Percentiles rank a stretch among this genome's conserved stretches.
These are phyloP conservation scores for Candida easanensis DNA, from an alignment of 805 yeast species.

Conservation along the genomic window DNA sequence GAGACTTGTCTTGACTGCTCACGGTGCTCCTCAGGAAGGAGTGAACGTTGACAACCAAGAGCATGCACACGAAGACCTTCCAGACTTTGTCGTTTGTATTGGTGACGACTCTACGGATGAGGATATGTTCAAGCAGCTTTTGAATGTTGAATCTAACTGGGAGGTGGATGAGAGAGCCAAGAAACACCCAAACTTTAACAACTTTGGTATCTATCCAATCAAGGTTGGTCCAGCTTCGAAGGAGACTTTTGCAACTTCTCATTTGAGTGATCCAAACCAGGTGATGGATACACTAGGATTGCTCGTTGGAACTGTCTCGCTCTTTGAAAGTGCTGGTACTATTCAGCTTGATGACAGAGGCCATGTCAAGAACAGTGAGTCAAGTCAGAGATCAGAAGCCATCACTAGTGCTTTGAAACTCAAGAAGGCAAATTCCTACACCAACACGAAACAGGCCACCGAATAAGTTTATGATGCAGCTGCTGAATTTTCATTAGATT, in stretches of 20 bases:
- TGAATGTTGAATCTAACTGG: slow-evolving; percentile 59
- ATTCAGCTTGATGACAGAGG: slow-evolving; percentile 78
- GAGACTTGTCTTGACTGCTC: slow-evolving; percentile 63
- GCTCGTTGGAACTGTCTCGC: slow-evolving; percentile 72
- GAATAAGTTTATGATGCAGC: not conserved
- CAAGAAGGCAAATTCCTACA: slow-evolving; percentile 18
- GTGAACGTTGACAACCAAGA: slow-evolving; percentile 31
- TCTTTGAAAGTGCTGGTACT: slow-evolving; percentile 76
- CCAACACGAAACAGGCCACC: not conserved
- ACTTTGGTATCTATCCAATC: slow-evolving; percentile 74
- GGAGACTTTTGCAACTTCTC: slow-evolving; percentile 80
- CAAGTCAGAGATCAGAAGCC: slow-evolving; percentile 36
- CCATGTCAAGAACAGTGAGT: slow-evolving; percentile 47
- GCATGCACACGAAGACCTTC: slow-evolving; percentile 44
- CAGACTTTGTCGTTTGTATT: slow-evolving; percentile 83
- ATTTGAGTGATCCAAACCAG: slow-evolving; percentile 77
- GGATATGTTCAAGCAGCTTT: slow-evolving; percentile 87
- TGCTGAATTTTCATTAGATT: not conserved
- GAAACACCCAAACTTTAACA: slow-evolving; percentile 34
- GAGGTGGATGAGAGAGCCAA: slow-evolving; percentile 26
- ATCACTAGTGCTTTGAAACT: slow-evolving; percentile 20
- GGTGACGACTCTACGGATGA: slow-evolving; percentile 98
- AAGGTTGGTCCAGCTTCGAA: slow-evolving; percentile 93
- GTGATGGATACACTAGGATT: slow-evolving; percentile 83
- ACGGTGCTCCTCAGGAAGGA: slow-evolving; percentile 51